Evolutionary conservation across 2,329 filamentous ascomycete genomes (phyloP).

Genomic region (Penicillium sp.): DNA sequence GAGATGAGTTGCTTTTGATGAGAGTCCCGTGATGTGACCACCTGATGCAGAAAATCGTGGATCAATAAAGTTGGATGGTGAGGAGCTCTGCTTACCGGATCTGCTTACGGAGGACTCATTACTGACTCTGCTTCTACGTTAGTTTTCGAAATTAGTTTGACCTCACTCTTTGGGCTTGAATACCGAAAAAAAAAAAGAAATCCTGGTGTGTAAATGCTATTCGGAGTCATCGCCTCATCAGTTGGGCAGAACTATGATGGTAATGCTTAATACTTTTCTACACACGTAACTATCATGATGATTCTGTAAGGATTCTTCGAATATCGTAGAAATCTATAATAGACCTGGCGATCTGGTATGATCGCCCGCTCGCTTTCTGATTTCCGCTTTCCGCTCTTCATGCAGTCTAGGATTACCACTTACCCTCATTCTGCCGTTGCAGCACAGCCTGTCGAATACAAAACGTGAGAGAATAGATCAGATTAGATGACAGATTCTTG

Average conservation of each 20-base stretch:
- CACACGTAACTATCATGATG: constrained; percentile 1
- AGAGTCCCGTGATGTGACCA: neutral
- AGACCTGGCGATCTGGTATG: constrained; percentile 15
- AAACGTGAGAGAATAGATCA: too few relatives aligned
- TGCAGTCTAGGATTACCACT: too few relatives aligned
- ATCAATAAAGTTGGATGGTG: neutral
- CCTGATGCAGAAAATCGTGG: neutral
- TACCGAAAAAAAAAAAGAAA: too few relatives aligned
- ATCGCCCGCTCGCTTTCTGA: constrained; percentile 7
- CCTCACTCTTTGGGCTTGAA: too few relatives aligned
- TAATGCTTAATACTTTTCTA: too few relatives aligned
- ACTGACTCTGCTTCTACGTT: neutral
- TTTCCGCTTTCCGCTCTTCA: neutral
- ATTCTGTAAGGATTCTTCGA: constrained; percentile 10
- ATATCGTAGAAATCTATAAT: constrained; percentile 6
- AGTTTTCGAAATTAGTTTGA: too few relatives aligned
- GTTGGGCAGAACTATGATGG: too few relatives aligned
- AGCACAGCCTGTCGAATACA: neutral
- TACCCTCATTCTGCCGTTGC: constrained; percentile 5
- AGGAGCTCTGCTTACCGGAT: neutral
- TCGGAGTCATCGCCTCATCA: too few relatives aligned
- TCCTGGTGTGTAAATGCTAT: too few relatives aligned
- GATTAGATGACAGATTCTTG: too few relatives aligned
- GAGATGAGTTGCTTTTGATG: neutral
- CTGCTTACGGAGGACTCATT: neutral